Evolutionary conservation across 2,329 filamentous ascomycete species (phyloP), one percentile per base, ranked within the genome.

Genomic region (Sporothrix phasma): DNA sequence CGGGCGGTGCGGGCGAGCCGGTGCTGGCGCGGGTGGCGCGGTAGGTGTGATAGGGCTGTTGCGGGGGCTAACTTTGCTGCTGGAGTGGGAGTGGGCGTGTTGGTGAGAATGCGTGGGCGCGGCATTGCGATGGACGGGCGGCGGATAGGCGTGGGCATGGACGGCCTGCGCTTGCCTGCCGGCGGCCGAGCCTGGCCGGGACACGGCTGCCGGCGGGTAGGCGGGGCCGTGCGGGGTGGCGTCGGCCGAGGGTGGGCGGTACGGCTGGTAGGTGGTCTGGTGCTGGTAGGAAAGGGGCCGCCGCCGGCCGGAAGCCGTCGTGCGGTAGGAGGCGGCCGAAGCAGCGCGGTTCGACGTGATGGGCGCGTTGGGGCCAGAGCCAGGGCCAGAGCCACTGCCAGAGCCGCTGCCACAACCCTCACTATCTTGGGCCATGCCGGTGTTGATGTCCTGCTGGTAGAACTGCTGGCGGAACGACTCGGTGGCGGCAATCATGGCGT

Each of bases 401-500:
- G 13, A 29, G 19, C 39, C 29, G 7, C 34, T 49, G 29, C 54
- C 29, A 39, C 39, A 43, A 13, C 31, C 39, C n/a, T 59, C 56
- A 26, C 59, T 64, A 29, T 19, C 24, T 10, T 56, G 51, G 1
- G 51, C 51, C 51, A 2, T 24, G 51, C 6, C 15, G 7, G 26
- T 8, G 26, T 58, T 62, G 43, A 34, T 34, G 10, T 65, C 64
- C 1, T 67, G 51, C 19, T 68, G 64, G 15, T 67, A 65, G 41
- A 69, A 69, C 67, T 72, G 70, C 15, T 61, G 63, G 37, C 68
- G 66, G 49, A 73, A 71, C 7, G 72, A 70, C 54, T 71, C 70
- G 3, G 71, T 72, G 26, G 71, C 72, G 19, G 69, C 69, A 2
- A 69, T 67, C 71, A 73, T 73, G 53, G 71, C 71, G 45, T 72